phyloP scores from a whole-genome alignment of 805 yeast species.

The Myxozyma monticola region DNA sequence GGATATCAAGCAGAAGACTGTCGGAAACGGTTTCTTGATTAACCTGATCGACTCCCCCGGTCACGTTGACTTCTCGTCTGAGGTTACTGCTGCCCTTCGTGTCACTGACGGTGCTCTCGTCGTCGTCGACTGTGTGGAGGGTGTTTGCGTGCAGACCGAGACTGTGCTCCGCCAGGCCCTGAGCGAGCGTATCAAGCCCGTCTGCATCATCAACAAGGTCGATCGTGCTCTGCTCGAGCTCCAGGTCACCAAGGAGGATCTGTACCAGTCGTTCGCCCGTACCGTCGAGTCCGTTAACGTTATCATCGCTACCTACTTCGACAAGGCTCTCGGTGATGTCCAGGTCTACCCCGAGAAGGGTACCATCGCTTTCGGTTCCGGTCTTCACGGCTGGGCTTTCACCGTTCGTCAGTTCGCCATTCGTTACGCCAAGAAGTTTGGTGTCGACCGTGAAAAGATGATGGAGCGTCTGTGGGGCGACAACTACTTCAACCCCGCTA shows the following conservation, averaged over 20 bases:
- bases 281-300: slow-evolving; percentile 99
- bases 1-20: slow-evolving; percentile 86
- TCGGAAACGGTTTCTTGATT: slow-evolving; percentile 91
- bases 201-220: slow-evolving; percentile 97
- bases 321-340: slow-evolving; percentile 85
- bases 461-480: slow-evolving; percentile 99
- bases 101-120: slow-evolving; percentile 99
- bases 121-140: slow-evolving; percentile 98
- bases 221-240: slow-evolving; percentile 99
- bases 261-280: slow-evolving; percentile 97
- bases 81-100: slow-evolving; percentile 99
- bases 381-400: slow-evolving; percentile 99
- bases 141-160: slow-evolving; percentile 99
- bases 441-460: slow-evolving; percentile 98
- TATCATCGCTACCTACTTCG: slow-evolving; percentile 92
- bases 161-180: slow-evolving; percentile 98
- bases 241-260: slow-evolving; percentile 98
- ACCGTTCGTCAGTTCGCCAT: slow-evolving; percentile 97
- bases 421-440: slow-evolving; percentile 98
- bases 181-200: slow-evolving; percentile 99
- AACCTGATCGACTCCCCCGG: slow-evolving; percentile 99
- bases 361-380: slow-evolving; percentile 99
- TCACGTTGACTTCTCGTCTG: slow-evolving; percentile 99
- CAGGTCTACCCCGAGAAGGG: slow-evolving; percentile 99
- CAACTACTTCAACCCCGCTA: slow-evolving; percentile 99